phyloP scores from a whole-genome alignment of 345 rosid species.

The Syzygium oleosum region DNA sequence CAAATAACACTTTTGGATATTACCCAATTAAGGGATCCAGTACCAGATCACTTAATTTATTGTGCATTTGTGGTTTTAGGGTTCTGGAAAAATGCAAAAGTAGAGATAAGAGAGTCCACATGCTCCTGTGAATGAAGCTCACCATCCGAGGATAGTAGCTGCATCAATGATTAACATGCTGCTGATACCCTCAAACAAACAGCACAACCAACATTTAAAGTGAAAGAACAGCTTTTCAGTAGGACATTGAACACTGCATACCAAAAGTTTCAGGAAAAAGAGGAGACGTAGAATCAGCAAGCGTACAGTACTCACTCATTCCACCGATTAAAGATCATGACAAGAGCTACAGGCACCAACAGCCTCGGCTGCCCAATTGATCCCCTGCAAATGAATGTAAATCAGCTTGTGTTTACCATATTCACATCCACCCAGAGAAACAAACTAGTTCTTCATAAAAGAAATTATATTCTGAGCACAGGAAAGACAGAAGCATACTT shows the following conservation, averaged over 20 bases:
- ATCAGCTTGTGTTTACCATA: background rate
- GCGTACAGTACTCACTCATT: conserved; percentile 41
- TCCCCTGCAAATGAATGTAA: conserved; percentile 43
- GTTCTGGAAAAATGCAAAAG: background rate
- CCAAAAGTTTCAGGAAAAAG: background rate
- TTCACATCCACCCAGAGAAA: background rate
- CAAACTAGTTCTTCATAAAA: background rate
- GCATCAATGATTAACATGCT: background rate
- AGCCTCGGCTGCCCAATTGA: conserved; percentile 83
- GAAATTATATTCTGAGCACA: background rate
- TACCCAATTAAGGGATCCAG: background rate
- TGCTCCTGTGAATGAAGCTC: background rate
- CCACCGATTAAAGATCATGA: conserved; percentile 86
- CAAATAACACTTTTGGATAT: background rate
- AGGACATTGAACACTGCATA: background rate
- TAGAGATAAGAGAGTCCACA: background rate
- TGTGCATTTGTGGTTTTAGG: background rate
- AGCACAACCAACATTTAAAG: background rate
- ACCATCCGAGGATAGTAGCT: background rate
- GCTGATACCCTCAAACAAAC: background rate
- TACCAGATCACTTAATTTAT: background rate
- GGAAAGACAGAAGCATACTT: conserved; percentile 35
- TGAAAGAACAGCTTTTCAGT: background rate
- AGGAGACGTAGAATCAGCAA: background rate
- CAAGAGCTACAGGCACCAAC: conserved; percentile 79